Evolutionary conservation across 2,329 filamentous ascomycete species (phyloP).

Genomic region (Stagonosporopsis vannaccii): DNA sequence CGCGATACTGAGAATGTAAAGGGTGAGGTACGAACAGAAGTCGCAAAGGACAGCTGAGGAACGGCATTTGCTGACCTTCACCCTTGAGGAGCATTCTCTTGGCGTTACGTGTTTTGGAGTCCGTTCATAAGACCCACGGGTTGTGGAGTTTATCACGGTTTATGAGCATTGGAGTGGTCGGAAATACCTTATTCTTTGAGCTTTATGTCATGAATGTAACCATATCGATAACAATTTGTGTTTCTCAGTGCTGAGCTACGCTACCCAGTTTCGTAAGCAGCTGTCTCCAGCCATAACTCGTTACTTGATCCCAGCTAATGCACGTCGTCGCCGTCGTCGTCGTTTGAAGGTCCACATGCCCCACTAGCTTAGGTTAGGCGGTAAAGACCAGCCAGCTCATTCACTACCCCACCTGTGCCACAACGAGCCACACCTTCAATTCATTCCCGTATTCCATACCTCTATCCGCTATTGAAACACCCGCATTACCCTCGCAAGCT

Average conservation of each 20-base stretch:
- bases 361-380: conserved; percentile 19
- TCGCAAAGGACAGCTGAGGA: conserved; percentile 30
- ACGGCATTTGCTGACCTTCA: not conserved
- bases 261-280: conserved; percentile 3
- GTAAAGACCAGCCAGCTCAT: conserved; percentile 27
- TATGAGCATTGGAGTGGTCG: conserved; percentile 19
- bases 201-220: not conserved
- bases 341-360: conserved; percentile 2
- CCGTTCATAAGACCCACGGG: conserved; percentile 14
- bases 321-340: conserved; percentile 4
- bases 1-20: conserved; percentile 41
- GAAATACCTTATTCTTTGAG: conserved; percentile 25
- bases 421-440: conserved; percentile 13
- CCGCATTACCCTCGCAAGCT: not conserved
- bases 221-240: not conserved
- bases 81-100: conserved; percentile 9
- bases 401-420: conserved; percentile 33
- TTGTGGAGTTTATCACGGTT: conserved; percentile 26
- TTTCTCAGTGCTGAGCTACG: not conserved
- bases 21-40: conserved; percentile 40
- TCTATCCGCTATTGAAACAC: not conserved
- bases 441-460: not conserved
- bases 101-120: conserved; percentile 24
- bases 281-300: not conserved
- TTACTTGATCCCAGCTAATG: conserved; percentile 6